Base-by-base conservation (phyloP, 2,329 filamentous ascomycete genomes). In the Microascus cirrosus region DNA sequence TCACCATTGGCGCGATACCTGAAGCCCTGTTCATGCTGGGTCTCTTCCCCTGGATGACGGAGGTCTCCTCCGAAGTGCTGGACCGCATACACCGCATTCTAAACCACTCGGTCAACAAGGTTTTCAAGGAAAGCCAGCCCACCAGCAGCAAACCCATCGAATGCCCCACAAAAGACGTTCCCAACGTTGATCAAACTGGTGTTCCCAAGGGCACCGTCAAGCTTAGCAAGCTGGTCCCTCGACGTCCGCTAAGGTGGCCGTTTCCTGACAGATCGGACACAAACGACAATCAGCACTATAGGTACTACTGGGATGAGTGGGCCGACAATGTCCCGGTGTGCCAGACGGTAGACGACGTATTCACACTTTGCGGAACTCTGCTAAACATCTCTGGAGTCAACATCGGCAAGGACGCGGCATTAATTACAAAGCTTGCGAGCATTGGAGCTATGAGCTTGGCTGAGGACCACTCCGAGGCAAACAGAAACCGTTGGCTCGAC, bases 231-330 rank as follows among this genome's bases (percentile, higher is more conserved):
- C 77, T 83, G 28, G 73, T 79, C 2, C 73, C 81, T n/a, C 83
- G 83, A 63, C 87, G 87, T 66, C 78, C 83, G 18, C 76, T 94
- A 62, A 83, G 89, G 61, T 96, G 93, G 93, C 88, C 91, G 4
- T 86, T 87, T 64, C 83, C 90, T 5, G 92, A 96, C 64, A 85
- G 83, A 63, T 80, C 80, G 62, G 89, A 94, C 65, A 84, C 83
- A 28, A 85, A 85, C 58, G 89, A 91, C 63, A 85, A 86, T 22
- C 79, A 81, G n/a, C 82, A 88, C 56, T 97, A 96, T 69, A 84
- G 88, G 36, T 97, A 95, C 68, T 99, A 99, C 70, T 96, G 94
- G 85, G 91, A 96, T 60, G 94, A 97, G 64, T 99, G 94, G 94
- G 80, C 85, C 2, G 93, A 97, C 70, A 95, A 94, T 62, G 80